A percentile compares a stretch with the other conserved stretches of the same genome.
phyloP scores from a whole-genome alignment of 257 asterid genomes.

The Datura wrightii region DNA sequence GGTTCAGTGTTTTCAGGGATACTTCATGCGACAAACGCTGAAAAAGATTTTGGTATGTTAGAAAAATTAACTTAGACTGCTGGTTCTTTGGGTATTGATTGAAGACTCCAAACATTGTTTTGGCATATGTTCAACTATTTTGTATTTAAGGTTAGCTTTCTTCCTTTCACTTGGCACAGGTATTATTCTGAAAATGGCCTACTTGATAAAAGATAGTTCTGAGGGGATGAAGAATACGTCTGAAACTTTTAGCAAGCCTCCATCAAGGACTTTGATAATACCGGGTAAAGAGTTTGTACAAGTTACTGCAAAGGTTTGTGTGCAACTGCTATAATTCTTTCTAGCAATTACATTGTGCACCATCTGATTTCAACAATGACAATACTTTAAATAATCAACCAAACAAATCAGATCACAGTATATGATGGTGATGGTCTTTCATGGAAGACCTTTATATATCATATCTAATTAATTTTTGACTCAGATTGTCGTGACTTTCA shows the following conservation, averaged over 20 bases:
- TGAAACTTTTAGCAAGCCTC: constrained; percentile 62
- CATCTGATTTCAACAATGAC: background rate
- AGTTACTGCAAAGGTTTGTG: constrained; percentile 84
- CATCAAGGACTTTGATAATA: constrained; percentile 69
- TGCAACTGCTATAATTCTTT: constrained; percentile 28
- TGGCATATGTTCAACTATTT: constrained; percentile 8
- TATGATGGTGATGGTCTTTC: background rate
- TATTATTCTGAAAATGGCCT: constrained; percentile 91
- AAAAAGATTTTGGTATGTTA: constrained; percentile 76
- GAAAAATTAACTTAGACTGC: background rate
- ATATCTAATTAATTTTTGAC: constrained; percentile 8
- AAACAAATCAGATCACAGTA: constrained; percentile 6
- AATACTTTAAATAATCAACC: background rate
- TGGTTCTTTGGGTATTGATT: constrained; percentile 8
- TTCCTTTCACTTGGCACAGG: constrained; percentile 53
- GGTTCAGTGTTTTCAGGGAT: constrained; percentile 89
- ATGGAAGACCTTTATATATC: constrained; percentile 13
- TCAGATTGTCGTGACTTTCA: background rate
- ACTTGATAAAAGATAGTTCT: constrained; percentile 68
- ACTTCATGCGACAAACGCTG: constrained; percentile 79
- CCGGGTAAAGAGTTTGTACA: constrained; percentile 86
- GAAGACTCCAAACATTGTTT: background rate
- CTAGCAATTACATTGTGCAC: background rate
- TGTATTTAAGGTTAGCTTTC: background rate
- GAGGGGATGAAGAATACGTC: constrained; percentile 56